Base-by-base conservation (phyloP, 2,329 filamentous ascomycete species). In the Hymenoscyphus fructigenus region DNA sequence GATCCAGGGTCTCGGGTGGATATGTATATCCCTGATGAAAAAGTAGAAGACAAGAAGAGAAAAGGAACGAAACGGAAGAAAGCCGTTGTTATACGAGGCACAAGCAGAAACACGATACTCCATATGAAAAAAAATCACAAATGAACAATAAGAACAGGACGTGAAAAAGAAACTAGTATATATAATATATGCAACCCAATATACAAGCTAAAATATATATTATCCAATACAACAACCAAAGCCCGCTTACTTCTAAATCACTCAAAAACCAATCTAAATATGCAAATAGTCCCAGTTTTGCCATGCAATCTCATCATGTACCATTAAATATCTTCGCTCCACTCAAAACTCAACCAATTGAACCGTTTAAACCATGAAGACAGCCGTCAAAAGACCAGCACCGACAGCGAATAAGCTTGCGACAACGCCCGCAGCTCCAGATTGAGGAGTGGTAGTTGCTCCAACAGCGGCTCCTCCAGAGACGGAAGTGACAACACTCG, bases 331-430 rank as follows among this genome's bases (percentile, higher is more conserved):
- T 23, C 14, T 53, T 23, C 20, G 20, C 10, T 23, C 20, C 47
- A 26, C 12, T 10, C 47, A 26, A 23, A 23, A 23, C 20, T 2
- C 9, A 53, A 12, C 20, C 9, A 2, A 23, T 50, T 20, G 10
- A 9, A 26, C 1, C 2, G 26, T 26, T 53, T 53, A 62, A 36
- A 44, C 23, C 64, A 64, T 47, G 17, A 47, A 41, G 14, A 64
- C 17, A 12, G 62, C 62, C n/a, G 44, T 50, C 7, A 64, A 36
- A 36, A 61, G 14, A 28, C 57, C 47, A 34, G 62, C 62, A 26
- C 62, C 62, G 12, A 61, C 50, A 20, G 50, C 58, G 3, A 36
- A 23, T 20, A 53, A 38, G 58, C 58, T 60, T 14, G 36, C 58
- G 29, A 38, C 20, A 17, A 64, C 5, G 14, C 57, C 55, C 14